Evolutionary conservation across 2,329 filamentous ascomycete species (phyloP).

Genomic region (Ceratocystis huliohia): DNA sequence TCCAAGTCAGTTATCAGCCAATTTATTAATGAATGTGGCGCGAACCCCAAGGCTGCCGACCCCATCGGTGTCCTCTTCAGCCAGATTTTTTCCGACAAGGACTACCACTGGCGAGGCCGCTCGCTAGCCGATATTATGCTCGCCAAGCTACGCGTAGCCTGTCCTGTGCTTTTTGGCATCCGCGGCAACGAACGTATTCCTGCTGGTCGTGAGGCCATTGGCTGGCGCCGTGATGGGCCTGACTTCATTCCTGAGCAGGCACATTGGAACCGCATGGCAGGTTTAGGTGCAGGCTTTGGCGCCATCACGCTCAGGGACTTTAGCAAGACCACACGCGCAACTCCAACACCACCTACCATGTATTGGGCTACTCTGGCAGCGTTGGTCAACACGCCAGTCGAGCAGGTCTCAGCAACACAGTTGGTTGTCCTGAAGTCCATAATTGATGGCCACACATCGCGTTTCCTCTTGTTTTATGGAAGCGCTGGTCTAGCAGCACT

Average conservation of each 20-base stretch:
- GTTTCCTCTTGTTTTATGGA: constrained; percentile 73
- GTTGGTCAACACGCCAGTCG: constrained; percentile 61
- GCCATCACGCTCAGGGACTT: constrained; percentile 76
- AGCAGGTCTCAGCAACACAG: constrained; percentile 59
- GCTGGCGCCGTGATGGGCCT: constrained; percentile 54
- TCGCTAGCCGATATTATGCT: constrained; percentile 73
- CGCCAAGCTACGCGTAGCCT: constrained; percentile 67
- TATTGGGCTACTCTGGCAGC: constrained; percentile 72
- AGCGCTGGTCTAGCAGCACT: constrained; percentile 60
- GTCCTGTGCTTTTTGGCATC: constrained; percentile 77
- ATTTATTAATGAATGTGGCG: constrained; percentile 52
- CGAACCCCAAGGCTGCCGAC: constrained; percentile 55
- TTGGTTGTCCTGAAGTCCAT: constrained; percentile 57
- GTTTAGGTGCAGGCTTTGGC: constrained; percentile 71
- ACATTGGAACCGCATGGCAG: constrained; percentile 75
- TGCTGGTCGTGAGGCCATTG: constrained; percentile 52
- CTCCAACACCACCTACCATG: constrained; percentile 63
- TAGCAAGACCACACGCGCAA: constrained; percentile 50
- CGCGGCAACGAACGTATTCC: constrained; percentile 62
- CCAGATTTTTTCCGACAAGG: constrained; percentile 57
- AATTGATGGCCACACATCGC: constrained; percentile 58
- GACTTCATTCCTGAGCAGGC: constrained; percentile 53
- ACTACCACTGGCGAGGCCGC: constrained; percentile 53
- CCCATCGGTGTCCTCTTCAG: constrained; percentile 67
- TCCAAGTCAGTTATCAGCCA: constrained; percentile 61